phyloP scores from a whole-genome alignment of 1,139 yeast species.

The Saccharomyces hybrid region DNA sequence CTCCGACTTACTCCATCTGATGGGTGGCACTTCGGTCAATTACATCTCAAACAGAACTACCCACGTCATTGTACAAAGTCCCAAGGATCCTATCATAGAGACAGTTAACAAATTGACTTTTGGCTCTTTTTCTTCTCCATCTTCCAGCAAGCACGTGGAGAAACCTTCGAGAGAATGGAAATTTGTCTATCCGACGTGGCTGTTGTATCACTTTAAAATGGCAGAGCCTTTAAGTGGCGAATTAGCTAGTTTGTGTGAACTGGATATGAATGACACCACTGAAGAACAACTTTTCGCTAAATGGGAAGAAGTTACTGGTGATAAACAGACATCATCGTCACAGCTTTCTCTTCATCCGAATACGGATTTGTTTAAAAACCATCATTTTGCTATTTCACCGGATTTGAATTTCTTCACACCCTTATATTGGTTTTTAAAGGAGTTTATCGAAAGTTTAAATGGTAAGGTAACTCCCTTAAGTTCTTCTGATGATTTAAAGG shows the following conservation, averaged over 20 bases:
- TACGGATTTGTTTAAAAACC: conserved; percentile 4
- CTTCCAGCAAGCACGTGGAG: conserved; percentile 31
- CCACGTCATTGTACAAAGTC: conserved; percentile 58
- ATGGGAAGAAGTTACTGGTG: background rate
- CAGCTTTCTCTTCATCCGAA: background rate
- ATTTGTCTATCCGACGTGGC: conserved; percentile 72
- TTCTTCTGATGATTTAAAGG: conserved; percentile 11
- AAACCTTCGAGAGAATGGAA: conserved; percentile 21
- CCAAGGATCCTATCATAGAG: conserved; percentile 41
- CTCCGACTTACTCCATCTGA: conserved; percentile 47
- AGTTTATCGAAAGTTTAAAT: conserved; percentile 35
- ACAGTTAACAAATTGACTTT: conserved; percentile 28
- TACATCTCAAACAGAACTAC: conserved; percentile 66
- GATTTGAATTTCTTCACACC: conserved; percentile 32
- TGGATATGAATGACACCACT: conserved; percentile 33
- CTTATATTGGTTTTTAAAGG: conserved; percentile 27
- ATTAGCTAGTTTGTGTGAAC: conserved; percentile 47
- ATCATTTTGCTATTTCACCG: conserved; percentile 24
- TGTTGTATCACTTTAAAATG: conserved; percentile 54
- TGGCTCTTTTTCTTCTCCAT: conserved; percentile 8
- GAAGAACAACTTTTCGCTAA: background rate
- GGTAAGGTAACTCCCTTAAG: conserved; percentile 35
- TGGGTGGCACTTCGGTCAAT: conserved; percentile 69
- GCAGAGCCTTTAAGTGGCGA: conserved; percentile 31
- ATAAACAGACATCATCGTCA: background rate